Evolutionary conservation across 2,329 filamentous ascomycete genomes (phyloP), one percentile per base, ranked within the genome.

Genomic region (Colletotrichum sidae): DNA sequence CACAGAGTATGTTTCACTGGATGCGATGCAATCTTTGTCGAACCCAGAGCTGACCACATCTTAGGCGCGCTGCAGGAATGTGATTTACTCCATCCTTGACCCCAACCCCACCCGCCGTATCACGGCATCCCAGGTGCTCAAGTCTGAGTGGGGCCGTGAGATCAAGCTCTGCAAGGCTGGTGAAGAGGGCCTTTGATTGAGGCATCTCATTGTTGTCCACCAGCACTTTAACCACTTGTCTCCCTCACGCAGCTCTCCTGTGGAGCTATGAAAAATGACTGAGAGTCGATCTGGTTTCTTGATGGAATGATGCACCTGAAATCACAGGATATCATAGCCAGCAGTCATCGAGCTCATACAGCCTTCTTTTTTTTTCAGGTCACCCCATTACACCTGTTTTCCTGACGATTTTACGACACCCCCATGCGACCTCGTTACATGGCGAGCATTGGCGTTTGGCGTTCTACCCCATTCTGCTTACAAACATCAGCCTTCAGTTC

Each of bases 41-140:
- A 49, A 58, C 10, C 56, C 15, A 6, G 9, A 25, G 25, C 25
- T 25, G 25, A 25, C 25, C 4, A 5, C 4, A 25, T 41, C 10
- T 13, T 70, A 98, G 95, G 94, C 94, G 71, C 93, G 95, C 72
- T 99, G 96, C 80, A 92, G 96, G 68, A 99, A 99, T 73, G 96
- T 99, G 73, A 97, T 99, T 76, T 99, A 99, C 81, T 98, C 94
- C 25, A 97, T 99, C 69, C 86, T 99, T 50, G 96, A 99, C 75
- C 96, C 96, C 37, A 97, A 97, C 76, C 94, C 96, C 34, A 88
- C 88, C 62, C 91, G 96, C 69, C 93, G 96, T 72, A 95, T 99
- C 76, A 97, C 94, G 37, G 95, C 96, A 64, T 95, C 94, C 45
- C 96, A 99, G 81, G 93, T 98, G 62, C 88, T 99, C 73, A 97